Base-by-base conservation (phyloP, 495 filamentous ascomycete genomes). In the Friedmanniomyces endolithicus region DNA sequence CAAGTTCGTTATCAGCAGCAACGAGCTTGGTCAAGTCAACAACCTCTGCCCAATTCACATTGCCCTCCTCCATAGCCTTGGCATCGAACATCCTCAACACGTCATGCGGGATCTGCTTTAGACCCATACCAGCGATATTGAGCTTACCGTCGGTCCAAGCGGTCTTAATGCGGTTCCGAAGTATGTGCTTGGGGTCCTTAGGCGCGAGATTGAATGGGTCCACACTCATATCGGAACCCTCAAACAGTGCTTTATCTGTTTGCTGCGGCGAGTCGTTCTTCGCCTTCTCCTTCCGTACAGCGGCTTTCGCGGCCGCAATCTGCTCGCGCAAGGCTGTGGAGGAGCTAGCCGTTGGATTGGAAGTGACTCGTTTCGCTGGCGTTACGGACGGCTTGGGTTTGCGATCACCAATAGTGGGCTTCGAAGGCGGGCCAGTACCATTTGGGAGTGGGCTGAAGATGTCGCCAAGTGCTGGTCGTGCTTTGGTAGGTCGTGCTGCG, bases 301-400 rank as follows among this genome's bases (percentile, higher is more conserved):
- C 88, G 11, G 89, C 90, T 65, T 90, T 95, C 8, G 92, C 92
- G 66, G 88, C 92, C 41, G 90, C 88, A 63, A 98, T 96, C 54
- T 86, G 87, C 47, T 96, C 89, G 17, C 92, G 78, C 43, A 98
- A 67, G 1, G 89, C 84, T 34, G 78, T 76, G 1, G 92, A 96
- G 0, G 88, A 86, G 61, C 85, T 90, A 11, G 78, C 70, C 6
- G 50, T 44, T 59, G 69, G 61, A 73, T 78, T 57, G 22, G 63
- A 57, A 24, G 49, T 33, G 19, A 45, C 39, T 37, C 43, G 55
- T 37, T 58, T 61, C 6, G 43, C 53, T 51, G 52, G 54, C 9
- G 54, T 54, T 48, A 24, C 23, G 8, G 59, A 46, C 17, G 47
- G 45, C 11, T 39, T 40, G 29, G 50, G 19, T 3, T 45, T 44